Evolutionary conservation across 306 rosid genomes (phyloP), one percentile per base, ranked within the genome.

Genomic region (Quercus engelmannii): DNA sequence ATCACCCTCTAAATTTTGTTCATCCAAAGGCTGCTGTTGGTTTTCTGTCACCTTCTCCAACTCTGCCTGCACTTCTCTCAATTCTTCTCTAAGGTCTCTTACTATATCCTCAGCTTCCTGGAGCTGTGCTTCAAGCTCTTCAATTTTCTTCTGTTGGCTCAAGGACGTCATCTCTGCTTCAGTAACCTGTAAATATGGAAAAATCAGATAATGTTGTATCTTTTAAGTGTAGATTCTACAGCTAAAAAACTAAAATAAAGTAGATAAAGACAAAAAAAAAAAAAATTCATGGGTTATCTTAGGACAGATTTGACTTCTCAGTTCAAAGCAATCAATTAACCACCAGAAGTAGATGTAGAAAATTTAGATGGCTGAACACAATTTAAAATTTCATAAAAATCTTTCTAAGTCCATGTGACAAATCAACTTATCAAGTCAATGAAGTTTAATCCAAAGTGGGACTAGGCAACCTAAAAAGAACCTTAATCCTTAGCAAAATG

Each of bases 81-180:
- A 83, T 80, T 94, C 96, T 58, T 52, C 96, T 78, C 98, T 89
- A 21, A 93, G 90, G 77, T 93, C 92, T 75, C 90, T 86, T 68
- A 91, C 93, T 82, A 90, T 91, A 55, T 89, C 93, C 92, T 88
- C 97, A 6, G 97, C 98, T 89, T 91, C 93, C 74, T 86, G 89
- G 56, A 93, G 97, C 84, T 93, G 97, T 15, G 96, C 96, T 89
- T 93, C 97, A 57, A 93, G 97, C 77, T 87, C 95, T 8, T 91
- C 98, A 51, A 90, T 90, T 82, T 93, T 93, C 78, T 81, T 81
- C 76, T 85, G 88, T 67, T 89, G 97, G 73, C 71, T 85, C 78
- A 74, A 80, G 4, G 97, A 88, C 20, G 75, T 83, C 64, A 30
- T 57, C 78, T 93, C 93, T n/a, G 89, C 88, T 88, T 89, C 90